Conservation (phyloP, 108 stramenopile species). For the Skeletonema grethae region DNA sequence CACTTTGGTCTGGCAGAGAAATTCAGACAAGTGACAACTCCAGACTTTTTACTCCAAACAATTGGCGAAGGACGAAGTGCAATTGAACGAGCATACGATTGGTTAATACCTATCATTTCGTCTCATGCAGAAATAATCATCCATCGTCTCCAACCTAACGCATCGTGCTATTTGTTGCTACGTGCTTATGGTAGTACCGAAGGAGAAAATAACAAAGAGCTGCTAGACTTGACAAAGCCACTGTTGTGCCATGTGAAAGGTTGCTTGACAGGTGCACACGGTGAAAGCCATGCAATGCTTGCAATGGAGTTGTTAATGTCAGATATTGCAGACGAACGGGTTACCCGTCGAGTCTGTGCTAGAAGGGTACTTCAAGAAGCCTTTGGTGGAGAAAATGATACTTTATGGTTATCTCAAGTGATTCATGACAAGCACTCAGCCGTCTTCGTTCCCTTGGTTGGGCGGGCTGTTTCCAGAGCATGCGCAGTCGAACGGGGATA, state of each 20-base stretch:
- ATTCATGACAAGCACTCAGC: slow-evolving; percentile 39
- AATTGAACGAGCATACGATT: slow-evolving; percentile 83
- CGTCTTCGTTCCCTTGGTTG: slow-evolving; percentile 46
- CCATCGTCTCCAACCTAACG: slow-evolving; percentile 65
- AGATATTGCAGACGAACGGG: slow-evolving; percentile 64
- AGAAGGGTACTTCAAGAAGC: slow-evolving; percentile 72
- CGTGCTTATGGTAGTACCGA: slow-evolving; percentile 71
- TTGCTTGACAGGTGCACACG: slow-evolving; percentile 64
- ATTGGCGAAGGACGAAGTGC: slow-evolving; percentile 67
- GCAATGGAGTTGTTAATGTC: slow-evolving; percentile 67
- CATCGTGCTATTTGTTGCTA: slow-evolving; percentile 73
- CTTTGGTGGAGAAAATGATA: slow-evolving; percentile 34
- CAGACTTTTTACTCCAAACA: slow-evolving; percentile 69
- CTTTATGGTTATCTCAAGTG: slow-evolving; percentile 54
- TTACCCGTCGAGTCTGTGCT: slow-evolving; percentile 69
- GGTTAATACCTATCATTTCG: slow-evolving; percentile 82
- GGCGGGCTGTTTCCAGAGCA: slow-evolving; percentile 54
- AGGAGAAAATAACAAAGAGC: slow-evolving; percentile 58
- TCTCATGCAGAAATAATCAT: slow-evolving; percentile 66
- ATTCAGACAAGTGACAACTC: slow-evolving; percentile 53
- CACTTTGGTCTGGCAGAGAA: slow-evolving; percentile 59
- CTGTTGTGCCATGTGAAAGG: slow-evolving; percentile 65
- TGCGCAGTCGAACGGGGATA: slow-evolving; percentile 64
- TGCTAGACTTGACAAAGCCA: slow-evolving; percentile 64
- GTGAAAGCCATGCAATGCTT: slow-evolving; percentile 52